A percentile compares a stretch with the other conserved stretches of the same genome.
These are phyloP conservation scores for Apiospora arundinis DNA, from an alignment of 2,329 filamentous ascomycete genomes.

Conservation along the genomic window DNA sequence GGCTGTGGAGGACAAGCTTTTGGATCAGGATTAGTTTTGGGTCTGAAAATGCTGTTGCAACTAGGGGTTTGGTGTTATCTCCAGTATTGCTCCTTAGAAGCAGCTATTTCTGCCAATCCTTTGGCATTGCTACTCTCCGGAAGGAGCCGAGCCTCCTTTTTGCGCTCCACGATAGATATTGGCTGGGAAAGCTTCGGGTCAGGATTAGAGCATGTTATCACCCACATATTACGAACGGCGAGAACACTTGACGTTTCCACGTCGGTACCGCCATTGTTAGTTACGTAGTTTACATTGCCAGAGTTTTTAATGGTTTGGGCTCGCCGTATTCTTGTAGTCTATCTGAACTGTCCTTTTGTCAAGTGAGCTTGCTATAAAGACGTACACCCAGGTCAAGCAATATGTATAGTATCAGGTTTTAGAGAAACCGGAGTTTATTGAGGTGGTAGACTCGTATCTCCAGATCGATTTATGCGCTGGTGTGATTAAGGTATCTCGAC, in stretches of 20 bases:
- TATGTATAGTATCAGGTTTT: background rate
- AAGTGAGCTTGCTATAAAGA: background rate
- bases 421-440: background rate
- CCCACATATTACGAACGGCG: background rate
- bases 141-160: background rate
- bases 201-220: background rate
- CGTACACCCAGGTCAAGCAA: background rate
- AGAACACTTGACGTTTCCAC: background rate
- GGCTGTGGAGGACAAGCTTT: conserved; percentile 40
- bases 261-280: background rate
- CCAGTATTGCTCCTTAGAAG: background rate
- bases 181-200: background rate
- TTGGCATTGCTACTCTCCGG: background rate
- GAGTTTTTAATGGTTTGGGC: background rate
- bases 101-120: background rate
- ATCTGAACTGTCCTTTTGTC: background rate
- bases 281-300: background rate
- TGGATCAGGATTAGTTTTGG: conserved; percentile 38
- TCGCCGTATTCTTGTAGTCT: background rate
- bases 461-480: background rate
- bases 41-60: background rate
- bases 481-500: background rate
- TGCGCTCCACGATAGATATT: background rate
- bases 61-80: background rate
- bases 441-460: background rate